Evolutionary conservation across 2,329 filamentous ascomycete species (phyloP).

Genomic region (Dendrostoma leiphaemia): DNA sequence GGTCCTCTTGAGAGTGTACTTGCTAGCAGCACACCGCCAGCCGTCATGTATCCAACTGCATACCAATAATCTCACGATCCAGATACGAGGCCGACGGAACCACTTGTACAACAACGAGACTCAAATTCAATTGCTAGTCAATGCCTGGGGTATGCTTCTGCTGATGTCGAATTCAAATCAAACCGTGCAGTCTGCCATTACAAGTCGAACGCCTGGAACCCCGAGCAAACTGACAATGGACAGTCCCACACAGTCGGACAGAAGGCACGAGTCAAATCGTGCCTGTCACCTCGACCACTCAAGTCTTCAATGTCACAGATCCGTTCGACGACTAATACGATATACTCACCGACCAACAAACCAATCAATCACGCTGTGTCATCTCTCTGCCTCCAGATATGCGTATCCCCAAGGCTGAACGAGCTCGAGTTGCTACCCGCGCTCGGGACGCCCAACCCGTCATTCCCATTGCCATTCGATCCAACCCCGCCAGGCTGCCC

Average conservation of each 20-base stretch:
- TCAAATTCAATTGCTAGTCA: neutral
- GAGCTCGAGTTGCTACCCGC: conserved; percentile 41
- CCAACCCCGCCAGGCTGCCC: too few species aligned
- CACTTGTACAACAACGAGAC: too few species aligned
- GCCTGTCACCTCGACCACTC: too few species aligned
- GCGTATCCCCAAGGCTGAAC: conserved; percentile 48
- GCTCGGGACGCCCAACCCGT: conserved; percentile 10
- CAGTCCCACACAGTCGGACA: too few species aligned
- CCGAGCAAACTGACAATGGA: too few species aligned
- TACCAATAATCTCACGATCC: neutral
- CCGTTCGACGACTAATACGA: neutral
- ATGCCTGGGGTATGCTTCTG: neutral
- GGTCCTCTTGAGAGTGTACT: neutral
- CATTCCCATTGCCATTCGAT: neutral
- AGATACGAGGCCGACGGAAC: neutral
- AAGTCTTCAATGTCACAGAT: too few species aligned
- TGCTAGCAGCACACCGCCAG: neutral
- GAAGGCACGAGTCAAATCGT: neutral
- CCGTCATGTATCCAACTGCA: neutral
- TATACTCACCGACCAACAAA: neutral
- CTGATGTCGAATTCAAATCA: neutral
- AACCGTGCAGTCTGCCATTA: neutral
- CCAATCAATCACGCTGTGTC: neutral
- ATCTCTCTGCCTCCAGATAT: conserved; percentile 43
- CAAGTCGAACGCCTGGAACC: neutral